Evolutionary conservation across 2,329 filamentous ascomycete species (phyloP), one percentile per base, ranked within the genome.

Genomic region (Achaetomium macrosporum): DNA sequence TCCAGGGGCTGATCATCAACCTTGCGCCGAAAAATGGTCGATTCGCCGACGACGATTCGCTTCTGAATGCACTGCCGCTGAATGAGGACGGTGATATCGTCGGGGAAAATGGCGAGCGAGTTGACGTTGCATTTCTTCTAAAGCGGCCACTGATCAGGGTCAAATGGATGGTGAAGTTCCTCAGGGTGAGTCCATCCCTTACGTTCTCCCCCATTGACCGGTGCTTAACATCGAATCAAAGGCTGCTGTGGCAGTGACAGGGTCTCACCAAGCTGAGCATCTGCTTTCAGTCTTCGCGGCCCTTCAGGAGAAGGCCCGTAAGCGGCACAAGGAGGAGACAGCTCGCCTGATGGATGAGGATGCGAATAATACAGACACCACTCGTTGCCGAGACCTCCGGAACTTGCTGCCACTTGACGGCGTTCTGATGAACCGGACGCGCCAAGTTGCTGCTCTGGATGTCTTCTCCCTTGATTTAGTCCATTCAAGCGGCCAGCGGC

Each of bases 1-100:
- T 97, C 68, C 88, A 96, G 64, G 91, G 95, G 66, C 83, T 99
- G 17, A 84, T 97, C 46, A 89, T 99, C 62, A 97, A 96, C 65
- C 81, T 97, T 33, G 90, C 90, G 1, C 88, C 90, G 8, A 81
- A 83, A 5, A 70, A 72, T 1, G 72, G 71, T 15, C 63, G 62
- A 1, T 63, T 68, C 1, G 82, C 85, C 33, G 82, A 85, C 44
- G 76, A 82, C 37, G 77, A 83, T 57, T 82, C 80, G 1, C 69
- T 83, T 1, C 65, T 84, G 48, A 75, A 80, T 56, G 80, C 77
- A 1, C 73, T 80, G 71, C 82, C 79, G 57, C 76, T 73, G 49
- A 84, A 85, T 49, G 78, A 79, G 53, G 74, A 84, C 50, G 85
- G 87, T 19, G 84, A 86, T 60, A 75, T 88, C 13, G 65, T 84